These are phyloP conservation scores for Sphaerulina musiva DNA, from an alignment of 2,329 filamentous ascomycete species.

Conservation along the genomic window DNA sequence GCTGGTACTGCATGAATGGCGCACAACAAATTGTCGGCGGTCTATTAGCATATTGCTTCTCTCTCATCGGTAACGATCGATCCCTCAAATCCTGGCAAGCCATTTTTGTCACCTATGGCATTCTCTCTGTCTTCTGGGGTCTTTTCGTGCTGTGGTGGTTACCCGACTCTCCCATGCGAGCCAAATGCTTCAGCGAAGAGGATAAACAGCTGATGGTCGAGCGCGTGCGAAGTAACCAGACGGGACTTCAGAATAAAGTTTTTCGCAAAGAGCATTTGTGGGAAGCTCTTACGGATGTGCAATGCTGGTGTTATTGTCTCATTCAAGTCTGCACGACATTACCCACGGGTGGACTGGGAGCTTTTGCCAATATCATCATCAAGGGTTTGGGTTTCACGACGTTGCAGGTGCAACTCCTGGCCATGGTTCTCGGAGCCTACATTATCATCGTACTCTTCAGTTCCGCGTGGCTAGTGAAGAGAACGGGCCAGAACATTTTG, in stretches of 20 bases:
- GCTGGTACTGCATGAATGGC: slow-evolving; percentile 49
- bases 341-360: slow-evolving; percentile 65
- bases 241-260: slow-evolving; percentile 42
- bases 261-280: slow-evolving; percentile 50
- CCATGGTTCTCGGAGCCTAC: slow-evolving; percentile 68
- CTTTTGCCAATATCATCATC: slow-evolving; percentile 70
- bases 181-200: slow-evolving; percentile 60
- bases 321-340: slow-evolving; percentile 67
- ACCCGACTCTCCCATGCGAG: slow-evolving; percentile 65
- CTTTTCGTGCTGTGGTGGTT: slow-evolving; percentile 58
- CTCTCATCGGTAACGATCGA: slow-evolving; percentile 27
- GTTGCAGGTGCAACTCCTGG: slow-evolving; percentile 64
- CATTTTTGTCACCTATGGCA: slow-evolving; percentile 61
- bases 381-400: slow-evolving; percentile 58
- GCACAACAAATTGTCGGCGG: slow-evolving; percentile 64
- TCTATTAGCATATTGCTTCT: slow-evolving; percentile 54
- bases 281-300: slow-evolving; percentile 58
- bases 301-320: slow-evolving; percentile 40
- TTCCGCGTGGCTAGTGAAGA: slow-evolving; percentile 62
- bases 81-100: slow-evolving; percentile 53
- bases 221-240: slow-evolving; percentile 43
- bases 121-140: slow-evolving; percentile 57
- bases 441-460: slow-evolving; percentile 64
- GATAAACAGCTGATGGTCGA: slow-evolving; percentile 50
- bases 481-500: slow-evolving; percentile 60